phyloP scores from a whole-genome alignment of 306 rosid species.

The Prunus mongolica region DNA sequence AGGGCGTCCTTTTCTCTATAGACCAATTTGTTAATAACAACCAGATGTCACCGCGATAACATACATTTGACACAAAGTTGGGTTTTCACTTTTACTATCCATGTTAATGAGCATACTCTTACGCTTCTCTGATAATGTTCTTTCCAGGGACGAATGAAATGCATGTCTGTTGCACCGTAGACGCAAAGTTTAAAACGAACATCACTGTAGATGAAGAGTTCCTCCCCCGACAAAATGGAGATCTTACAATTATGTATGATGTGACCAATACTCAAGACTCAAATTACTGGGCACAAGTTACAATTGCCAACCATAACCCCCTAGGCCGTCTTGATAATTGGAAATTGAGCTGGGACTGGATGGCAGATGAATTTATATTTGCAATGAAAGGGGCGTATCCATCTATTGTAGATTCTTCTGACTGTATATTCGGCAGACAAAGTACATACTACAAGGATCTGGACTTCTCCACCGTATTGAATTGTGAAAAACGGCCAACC shows the following conservation, averaged over 20 bases:
- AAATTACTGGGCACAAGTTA: constrained; percentile 76
- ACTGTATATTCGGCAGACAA: constrained; percentile 69
- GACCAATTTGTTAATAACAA: background rate
- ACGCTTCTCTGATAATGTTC: background rate
- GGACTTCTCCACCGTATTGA: constrained; percentile 75
- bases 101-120: constrained; percentile 7
- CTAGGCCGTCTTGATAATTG: constrained; percentile 96
- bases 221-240: constrained; percentile 77
- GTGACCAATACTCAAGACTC: constrained; percentile 61
- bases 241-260: constrained; percentile 90
- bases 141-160: constrained; percentile 53
- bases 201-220: constrained; percentile 46
- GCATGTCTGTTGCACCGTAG: constrained; percentile 69
- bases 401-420: constrained; percentile 70
- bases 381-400: constrained; percentile 94
- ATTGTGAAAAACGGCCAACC: constrained; percentile 75
- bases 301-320: constrained; percentile 74
- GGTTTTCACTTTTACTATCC: background rate
- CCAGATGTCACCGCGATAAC: background rate
- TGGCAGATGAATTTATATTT: constrained; percentile 68
- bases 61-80: background rate
- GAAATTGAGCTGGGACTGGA: constrained; percentile 95
- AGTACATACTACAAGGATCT: constrained; percentile 38
- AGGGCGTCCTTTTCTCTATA: background rate
- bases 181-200: constrained; percentile 51